Percentiles rank a stretch among this genome's conserved stretches.
phyloP scores from a whole-genome alignment of 163 green algal genomes.

The Scenedesmus sp. region DNA sequence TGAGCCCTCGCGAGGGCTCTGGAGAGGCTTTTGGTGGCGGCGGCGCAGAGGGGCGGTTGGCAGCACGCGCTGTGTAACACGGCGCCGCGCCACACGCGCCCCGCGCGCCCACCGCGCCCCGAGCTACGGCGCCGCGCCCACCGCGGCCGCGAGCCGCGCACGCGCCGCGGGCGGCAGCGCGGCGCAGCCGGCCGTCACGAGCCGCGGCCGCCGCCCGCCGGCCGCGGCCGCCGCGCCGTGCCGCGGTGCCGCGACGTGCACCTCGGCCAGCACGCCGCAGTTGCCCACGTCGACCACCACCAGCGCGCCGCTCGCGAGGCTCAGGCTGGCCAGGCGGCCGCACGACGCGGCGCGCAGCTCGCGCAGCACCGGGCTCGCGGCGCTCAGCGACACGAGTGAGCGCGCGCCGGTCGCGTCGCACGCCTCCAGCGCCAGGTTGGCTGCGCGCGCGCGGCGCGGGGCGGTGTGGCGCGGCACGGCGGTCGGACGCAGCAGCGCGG shows the following conservation, averaged over 20 bases:
- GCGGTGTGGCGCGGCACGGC: background rate
- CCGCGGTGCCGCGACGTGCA: background rate
- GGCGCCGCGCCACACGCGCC: no score
- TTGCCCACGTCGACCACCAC: constrained; percentile 8
- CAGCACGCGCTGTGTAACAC: no score
- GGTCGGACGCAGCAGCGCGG: background rate
- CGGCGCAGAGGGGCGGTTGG: no score
- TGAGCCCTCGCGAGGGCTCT: no score
- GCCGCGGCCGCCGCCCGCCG: background rate
- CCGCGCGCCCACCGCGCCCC: no score
- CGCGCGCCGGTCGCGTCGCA: constrained; percentile 23
- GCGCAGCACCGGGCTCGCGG: constrained; percentile 2
- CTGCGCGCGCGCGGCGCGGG: background rate
- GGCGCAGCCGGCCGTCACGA: constrained; percentile 1
- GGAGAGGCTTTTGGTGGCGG: no score
- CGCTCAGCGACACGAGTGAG: constrained; percentile 13
- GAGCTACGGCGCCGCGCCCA: no score
- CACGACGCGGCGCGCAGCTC: constrained; percentile 12
- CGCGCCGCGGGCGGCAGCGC: background rate
- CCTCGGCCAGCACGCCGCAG: constrained; percentile 15
- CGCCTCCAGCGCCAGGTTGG: constrained; percentile 6
- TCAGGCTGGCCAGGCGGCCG: constrained; percentile 20
- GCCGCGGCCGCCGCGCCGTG: background rate
- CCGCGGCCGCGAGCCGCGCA: constrained; percentile 5
- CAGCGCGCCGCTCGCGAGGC: constrained; percentile 2